phyloP scores from a whole-genome alignment of 176 grass and related monocot species.

The Oryza brachyantha region DNA sequence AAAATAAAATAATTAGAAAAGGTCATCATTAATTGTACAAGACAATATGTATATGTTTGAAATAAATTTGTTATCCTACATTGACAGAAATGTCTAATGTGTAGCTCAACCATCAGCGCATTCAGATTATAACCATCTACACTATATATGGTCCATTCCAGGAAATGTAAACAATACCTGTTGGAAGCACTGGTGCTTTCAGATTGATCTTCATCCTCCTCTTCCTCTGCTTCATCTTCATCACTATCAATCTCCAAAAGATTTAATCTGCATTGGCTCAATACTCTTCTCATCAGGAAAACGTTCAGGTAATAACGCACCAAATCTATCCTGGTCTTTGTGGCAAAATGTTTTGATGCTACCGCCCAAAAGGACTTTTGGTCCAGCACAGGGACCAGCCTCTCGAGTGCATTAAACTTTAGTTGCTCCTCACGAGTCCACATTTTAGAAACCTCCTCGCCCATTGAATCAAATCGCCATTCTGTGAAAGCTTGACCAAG shows the following conservation, averaged over 20 bases:
- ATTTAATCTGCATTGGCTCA: slow-evolving; percentile 54
- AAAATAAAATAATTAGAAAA: slow-evolving; percentile 23
- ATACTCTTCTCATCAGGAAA: slow-evolving; percentile 73
- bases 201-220: slow-evolving; percentile 52
- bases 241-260: slow-evolving; percentile 71
- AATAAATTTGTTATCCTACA: not conserved
- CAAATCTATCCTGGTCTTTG: slow-evolving; percentile 54
- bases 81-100: not conserved
- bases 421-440: slow-evolving; percentile 57
- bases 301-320: slow-evolving; percentile 91
- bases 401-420: slow-evolving; percentile 63
- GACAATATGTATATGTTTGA: not conserved
- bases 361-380: slow-evolving; percentile 64
- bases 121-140: not conserved
- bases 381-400: slow-evolving; percentile 50
- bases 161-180: slow-evolving; percentile 33
- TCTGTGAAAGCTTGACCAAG: slow-evolving; percentile 68
- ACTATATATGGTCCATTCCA: not conserved
- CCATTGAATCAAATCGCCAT: slow-evolving; percentile 79
- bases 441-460: slow-evolving; percentile 61
- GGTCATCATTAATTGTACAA: slow-evolving; percentile 16
- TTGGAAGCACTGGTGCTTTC: slow-evolving; percentile 38
- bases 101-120: not conserved
- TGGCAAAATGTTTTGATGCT: slow-evolving; percentile 51
- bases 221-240: slow-evolving; percentile 66